These are phyloP conservation scores for Tricholoma flavovirens DNA, from an alignment of 768 basidiomycete genomes.

Conservation along the genomic window DNA sequence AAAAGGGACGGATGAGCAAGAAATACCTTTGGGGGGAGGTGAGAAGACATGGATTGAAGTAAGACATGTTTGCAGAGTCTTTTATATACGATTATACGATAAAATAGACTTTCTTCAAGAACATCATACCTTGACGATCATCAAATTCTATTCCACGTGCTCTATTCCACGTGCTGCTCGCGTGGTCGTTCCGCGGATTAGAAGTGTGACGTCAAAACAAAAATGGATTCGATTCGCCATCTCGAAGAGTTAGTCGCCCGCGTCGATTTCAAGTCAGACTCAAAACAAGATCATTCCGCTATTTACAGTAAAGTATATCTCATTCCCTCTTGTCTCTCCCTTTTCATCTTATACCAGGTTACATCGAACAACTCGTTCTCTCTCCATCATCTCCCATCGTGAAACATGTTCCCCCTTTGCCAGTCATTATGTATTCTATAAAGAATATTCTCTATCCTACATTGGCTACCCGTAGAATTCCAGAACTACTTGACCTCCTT, in stretches of 20 bases:
- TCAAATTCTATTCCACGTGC: too few species aligned
- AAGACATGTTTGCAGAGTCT: not conserved
- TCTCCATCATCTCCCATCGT: conserved; percentile 18
- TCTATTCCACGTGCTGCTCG: not conserved
- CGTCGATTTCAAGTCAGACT: conserved; percentile 5
- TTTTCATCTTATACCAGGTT: conserved; percentile 7
- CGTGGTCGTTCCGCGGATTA: not conserved
- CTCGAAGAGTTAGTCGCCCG: conserved; percentile 13
- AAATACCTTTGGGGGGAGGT: conserved; percentile 12
- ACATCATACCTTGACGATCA: too few species aligned
- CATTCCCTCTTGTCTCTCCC: not conserved
- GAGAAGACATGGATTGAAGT: conserved; percentile 1
- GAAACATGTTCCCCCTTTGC: conserved; percentile 22
- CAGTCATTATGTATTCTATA: conserved; percentile 26
- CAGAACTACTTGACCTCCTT: conserved; percentile 30
- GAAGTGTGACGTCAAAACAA: not conserved
- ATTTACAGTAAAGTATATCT: conserved; percentile 12
- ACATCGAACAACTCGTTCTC: conserved; percentile 17
- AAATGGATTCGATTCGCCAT: conserved; percentile 5
- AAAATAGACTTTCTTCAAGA: not conserved
- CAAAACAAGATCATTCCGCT: conserved; percentile 9
- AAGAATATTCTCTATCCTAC: conserved; percentile 25
- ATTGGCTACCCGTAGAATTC: conserved; percentile 19
- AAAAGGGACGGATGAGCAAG: not conserved
- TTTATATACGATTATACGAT: too few species aligned